Conservation (phyloP, 2,329 filamentous ascomycete species). For the Leptographium wingfieldii region DNA sequence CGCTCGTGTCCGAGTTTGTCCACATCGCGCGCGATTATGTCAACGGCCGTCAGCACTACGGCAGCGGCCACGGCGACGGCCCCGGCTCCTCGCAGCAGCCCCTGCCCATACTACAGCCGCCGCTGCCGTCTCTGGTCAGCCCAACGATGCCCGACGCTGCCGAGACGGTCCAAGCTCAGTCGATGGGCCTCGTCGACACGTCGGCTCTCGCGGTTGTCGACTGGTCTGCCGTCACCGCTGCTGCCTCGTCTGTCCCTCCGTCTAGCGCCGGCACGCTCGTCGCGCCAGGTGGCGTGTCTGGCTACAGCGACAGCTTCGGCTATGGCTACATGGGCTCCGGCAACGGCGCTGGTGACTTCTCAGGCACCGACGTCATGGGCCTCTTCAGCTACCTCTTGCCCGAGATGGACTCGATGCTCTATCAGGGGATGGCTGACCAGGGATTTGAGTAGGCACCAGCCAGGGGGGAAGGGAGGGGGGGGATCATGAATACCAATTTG, state of each 20-base stretch:
- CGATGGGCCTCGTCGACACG: background rate
- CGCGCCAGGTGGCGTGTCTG: background rate
- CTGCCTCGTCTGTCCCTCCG: background rate
- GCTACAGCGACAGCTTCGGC: background rate
- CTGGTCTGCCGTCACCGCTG: background rate
- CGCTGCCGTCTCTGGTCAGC: background rate
- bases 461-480: too few species aligned
- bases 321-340: background rate
- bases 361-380: slow-evolving; percentile 11
- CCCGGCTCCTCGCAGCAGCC: background rate
- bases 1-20: slow-evolving; percentile 25
- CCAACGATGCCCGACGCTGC: background rate
- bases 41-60: slow-evolving; percentile 8
- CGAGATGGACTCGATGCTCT: slow-evolving; percentile 8
- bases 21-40: slow-evolving; percentile 28
- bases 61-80: background rate
- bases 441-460: too few species aligned
- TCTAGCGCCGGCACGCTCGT: too few species aligned
- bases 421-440: background rate
- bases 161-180: background rate
- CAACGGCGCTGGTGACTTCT: background rate
- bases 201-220: background rate
- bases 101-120: background rate
- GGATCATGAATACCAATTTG: too few species aligned
- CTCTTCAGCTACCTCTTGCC: slow-evolving; percentile 10